A percentile compares a stretch with the other conserved stretches of the same genome.
These are phyloP conservation scores for Yarrowia keelungensis DNA, from an alignment of 805 yeast species.

Conservation along the genomic window DNA sequence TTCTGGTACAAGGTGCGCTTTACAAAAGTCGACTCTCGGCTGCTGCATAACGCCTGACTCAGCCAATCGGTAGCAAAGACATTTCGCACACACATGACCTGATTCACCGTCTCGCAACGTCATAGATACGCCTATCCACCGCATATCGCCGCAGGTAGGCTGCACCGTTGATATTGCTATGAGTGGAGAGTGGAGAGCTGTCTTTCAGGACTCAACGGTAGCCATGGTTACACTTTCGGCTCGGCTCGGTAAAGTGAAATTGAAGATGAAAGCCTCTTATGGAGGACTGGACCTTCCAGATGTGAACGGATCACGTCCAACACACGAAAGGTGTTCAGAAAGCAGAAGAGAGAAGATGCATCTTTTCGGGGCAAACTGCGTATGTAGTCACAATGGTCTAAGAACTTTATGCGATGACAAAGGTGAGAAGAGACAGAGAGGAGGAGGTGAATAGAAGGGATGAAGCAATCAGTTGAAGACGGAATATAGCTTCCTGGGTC, in stretches of 20 bases:
- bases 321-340: neutral
- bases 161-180: conserved; percentile 13
- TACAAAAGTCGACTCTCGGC: too few species aligned
- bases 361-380: conserved; percentile 24
- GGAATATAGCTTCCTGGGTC: too few species aligned
- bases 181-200: neutral
- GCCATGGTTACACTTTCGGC: too few species aligned
- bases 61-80: conserved; percentile 1
- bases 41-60: conserved; percentile 1
- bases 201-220: too few species aligned
- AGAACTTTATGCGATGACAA: conserved; percentile 17
- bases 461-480: too few species aligned
- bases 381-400: conserved; percentile 6
- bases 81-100: conserved; percentile 5
- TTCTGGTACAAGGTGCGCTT: too few species aligned
- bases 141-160: conserved; percentile 2
- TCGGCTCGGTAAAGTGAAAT: too few species aligned
- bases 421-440: neutral
- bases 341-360: neutral
- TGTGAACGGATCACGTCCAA: neutral
- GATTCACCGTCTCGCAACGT: conserved; percentile 8
- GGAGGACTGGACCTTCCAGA: too few species aligned
- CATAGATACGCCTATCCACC: conserved; percentile 3
- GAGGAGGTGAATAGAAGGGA: too few species aligned
- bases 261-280: too few species aligned